Evolutionary conservation across 148 eudicot species (phyloP).

Genomic region (Polygonum maritimum): DNA sequence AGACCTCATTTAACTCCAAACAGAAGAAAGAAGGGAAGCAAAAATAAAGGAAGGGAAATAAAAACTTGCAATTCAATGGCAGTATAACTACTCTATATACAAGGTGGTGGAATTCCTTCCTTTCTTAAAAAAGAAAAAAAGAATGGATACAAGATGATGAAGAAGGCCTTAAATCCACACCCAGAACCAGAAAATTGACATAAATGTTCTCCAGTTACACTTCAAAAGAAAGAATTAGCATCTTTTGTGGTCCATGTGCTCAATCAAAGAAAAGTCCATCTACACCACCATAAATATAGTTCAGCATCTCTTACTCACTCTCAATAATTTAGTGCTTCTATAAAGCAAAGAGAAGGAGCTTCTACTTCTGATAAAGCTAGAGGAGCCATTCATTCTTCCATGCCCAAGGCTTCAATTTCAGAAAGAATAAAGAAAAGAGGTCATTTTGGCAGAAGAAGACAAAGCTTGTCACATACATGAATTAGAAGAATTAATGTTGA

Average conservation of each 20-base stretch:
- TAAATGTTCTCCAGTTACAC: neutral
- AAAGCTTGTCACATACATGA: neutral
- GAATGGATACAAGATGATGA: neutral
- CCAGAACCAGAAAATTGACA: slow-evolving; percentile 4
- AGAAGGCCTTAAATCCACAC: neutral
- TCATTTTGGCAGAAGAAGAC: slow-evolving; percentile 5
- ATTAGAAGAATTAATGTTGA: neutral
- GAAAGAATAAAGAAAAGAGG: neutral
- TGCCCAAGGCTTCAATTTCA: neutral
- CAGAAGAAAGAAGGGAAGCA: neutral
- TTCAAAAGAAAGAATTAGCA: neutral
- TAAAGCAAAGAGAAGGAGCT: neutral
- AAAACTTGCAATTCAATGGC: neutral
- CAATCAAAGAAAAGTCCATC: neutral
- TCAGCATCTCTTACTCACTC: slow-evolving; percentile 1
- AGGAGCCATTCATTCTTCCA: neutral
- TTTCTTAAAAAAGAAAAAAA: neutral
- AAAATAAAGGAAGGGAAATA: neutral
- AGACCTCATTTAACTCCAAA: neutral
- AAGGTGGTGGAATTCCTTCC: neutral
- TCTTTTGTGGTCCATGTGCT: neutral
- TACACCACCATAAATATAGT: neutral
- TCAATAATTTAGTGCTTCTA: slow-evolving; percentile 1
- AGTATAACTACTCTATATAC: neutral
- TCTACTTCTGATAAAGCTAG: slow-evolving; percentile 3